Percentiles rank a stretch among this genome's conserved stretches.
phyloP scores from a whole-genome alignment of 129 eudicot genomes.

The Oenanthe sinensis region DNA sequence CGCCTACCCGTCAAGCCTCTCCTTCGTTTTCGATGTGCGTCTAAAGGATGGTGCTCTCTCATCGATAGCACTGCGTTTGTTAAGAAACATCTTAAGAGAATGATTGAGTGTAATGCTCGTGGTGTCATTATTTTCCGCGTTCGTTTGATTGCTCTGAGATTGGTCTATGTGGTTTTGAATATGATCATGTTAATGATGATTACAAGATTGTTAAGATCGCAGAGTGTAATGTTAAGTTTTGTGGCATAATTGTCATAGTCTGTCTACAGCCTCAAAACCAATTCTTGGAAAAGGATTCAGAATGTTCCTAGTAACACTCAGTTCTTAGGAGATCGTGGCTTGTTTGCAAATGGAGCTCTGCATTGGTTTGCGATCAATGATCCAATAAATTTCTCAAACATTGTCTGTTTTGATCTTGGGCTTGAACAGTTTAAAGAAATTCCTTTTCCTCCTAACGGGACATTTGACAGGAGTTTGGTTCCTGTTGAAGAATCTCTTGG shows the following conservation, averaged over 20 bases:
- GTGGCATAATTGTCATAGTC: neutral
- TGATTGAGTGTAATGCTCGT: neutral
- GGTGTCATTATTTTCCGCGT: neutral
- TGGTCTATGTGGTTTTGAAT: neutral
- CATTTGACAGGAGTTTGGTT: neutral
- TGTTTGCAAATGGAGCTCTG: slow-evolving; percentile 6
- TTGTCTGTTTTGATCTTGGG: slow-evolving; percentile 1
- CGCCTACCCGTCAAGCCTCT: slow-evolving; percentile 1
- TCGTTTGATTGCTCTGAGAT: neutral
- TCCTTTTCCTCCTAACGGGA: neutral
- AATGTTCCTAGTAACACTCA: neutral
- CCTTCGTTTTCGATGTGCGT: neutral
- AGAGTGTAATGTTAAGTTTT: neutral
- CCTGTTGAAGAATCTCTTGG: neutral
- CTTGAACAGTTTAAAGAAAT: neutral
- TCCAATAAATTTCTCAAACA: too few species aligned
- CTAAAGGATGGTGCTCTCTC: slow-evolving; percentile 4
- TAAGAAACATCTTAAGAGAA: neutral
- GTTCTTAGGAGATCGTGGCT: neutral
- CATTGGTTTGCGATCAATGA: neutral
- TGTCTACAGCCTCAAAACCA: neutral
- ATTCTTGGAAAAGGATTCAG: neutral
- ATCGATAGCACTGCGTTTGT: slow-evolving; percentile 3
- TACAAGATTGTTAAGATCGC: neutral
- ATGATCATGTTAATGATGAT: neutral